Percentiles rank a stretch among this genome's conserved stretches.
phyloP scores from a whole-genome alignment of 208 protist species.

The Trypanosoma cruzi region DNA sequence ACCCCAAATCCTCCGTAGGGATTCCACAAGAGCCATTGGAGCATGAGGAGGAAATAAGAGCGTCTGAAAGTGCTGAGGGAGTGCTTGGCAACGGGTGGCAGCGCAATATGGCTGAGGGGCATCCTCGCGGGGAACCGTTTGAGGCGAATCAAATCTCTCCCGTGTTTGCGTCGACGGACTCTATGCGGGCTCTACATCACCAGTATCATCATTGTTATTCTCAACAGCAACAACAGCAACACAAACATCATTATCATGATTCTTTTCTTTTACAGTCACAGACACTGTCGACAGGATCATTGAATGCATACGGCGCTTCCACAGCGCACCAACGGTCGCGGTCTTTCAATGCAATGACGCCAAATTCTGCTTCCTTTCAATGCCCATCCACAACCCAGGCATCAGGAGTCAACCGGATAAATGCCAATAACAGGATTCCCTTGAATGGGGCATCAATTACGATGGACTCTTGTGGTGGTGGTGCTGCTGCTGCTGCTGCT shows the following conservation, averaged over 20 bases:
- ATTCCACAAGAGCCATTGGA: neutral
- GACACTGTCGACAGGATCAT: neutral
- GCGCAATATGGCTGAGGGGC: neutral
- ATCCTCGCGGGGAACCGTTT: neutral
- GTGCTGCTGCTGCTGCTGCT: too few relatives aligned
- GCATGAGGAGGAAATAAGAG: neutral
- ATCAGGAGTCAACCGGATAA: neutral
- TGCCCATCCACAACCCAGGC: neutral
- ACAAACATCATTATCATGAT: neutral
- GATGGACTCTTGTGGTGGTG: neutral
- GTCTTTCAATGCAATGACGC: neutral
- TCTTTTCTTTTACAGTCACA: neutral
- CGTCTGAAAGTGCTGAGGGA: neutral
- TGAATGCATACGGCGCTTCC: neutral
- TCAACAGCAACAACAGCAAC: constrained; percentile 8
- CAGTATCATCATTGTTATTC: constrained; percentile 5
- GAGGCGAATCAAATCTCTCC: neutral
- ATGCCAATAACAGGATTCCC: neutral
- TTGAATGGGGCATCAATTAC: neutral
- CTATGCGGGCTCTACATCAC: too few relatives aligned
- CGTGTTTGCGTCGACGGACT: too few relatives aligned
- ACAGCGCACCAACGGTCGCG: neutral
- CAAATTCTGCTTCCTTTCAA: neutral
- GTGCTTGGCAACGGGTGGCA: neutral
- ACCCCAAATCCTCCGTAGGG: neutral